Conservation (phyloP, 495 filamentous ascomycete genomes). For the Penicillium chermesinum region DNA sequence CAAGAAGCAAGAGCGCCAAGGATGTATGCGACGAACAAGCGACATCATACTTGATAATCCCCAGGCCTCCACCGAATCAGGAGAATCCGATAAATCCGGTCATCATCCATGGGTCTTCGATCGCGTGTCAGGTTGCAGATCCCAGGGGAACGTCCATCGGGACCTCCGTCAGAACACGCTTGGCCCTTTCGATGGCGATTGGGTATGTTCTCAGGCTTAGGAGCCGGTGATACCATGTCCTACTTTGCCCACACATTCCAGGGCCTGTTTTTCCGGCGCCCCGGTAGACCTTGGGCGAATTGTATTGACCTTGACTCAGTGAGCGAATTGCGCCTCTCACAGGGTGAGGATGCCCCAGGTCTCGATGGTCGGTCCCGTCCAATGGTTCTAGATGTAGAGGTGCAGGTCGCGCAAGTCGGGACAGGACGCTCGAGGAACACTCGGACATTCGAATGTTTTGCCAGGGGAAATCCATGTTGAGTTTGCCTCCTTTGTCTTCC, state of each 20-base stretch:
- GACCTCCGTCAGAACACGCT: not conserved
- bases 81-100: not conserved
- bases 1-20: not conserved
- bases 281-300: not conserved
- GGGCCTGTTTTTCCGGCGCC: not conserved
- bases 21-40: not conserved
- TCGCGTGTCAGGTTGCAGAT: not conserved
- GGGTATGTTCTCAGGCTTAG: not conserved
- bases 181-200: not conserved
- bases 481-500: not conserved
- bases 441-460: too few relatives aligned
- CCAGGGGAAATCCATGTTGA: not conserved
- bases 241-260: not conserved
- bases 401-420: too few relatives aligned
- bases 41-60: not conserved
- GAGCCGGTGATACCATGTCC: not conserved
- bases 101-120: not conserved
- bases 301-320: not conserved
- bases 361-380: not conserved
- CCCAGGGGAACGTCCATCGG: too few relatives aligned
- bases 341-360: not conserved
- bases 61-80: not conserved
- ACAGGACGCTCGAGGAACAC: too few relatives aligned
- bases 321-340: not conserved
- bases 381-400: too few relatives aligned